A percentile compares a stretch with the other conserved stretches of the same genome.
Evolutionary conservation across 345 rosid species (phyloP).

Genomic region (Boechera retrofracta): DNA sequence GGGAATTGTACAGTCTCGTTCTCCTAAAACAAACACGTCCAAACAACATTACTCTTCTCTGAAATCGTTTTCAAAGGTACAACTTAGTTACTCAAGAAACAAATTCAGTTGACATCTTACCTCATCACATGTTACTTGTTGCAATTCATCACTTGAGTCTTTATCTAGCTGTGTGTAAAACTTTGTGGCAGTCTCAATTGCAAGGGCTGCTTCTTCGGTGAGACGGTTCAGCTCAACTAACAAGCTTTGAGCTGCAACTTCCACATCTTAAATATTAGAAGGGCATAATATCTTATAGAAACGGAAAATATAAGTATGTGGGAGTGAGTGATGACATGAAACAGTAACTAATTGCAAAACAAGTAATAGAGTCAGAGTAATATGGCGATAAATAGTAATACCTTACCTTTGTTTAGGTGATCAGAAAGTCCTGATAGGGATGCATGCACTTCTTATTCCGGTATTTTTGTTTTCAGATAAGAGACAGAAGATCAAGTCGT

Average conservation of each 20-base stretch:
- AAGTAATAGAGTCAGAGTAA: not conserved
- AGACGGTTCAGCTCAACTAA: conserved; percentile 60
- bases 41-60: conserved; percentile 10
- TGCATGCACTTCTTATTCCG: conserved; percentile 56
- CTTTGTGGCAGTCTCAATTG: conserved; percentile 49
- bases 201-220: conserved; percentile 52
- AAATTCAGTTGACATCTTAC: conserved; percentile 40
- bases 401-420: conserved; percentile 62
- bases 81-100: not conserved
- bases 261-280: conserved; percentile 12
- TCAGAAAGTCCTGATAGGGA: conserved; percentile 61
- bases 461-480: not conserved
- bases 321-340: conserved; percentile 20
- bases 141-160: conserved; percentile 40
- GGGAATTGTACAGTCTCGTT: conserved; percentile 27
- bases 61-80: not conserved
- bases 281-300: not conserved
- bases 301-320: not conserved
- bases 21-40: conserved; percentile 41
- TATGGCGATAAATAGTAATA: not conserved
- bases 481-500: not conserved
- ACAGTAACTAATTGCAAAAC: not conserved
- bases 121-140: conserved; percentile 47
- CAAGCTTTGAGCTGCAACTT: conserved; percentile 58
- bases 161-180: conserved; percentile 38